phyloP scores from a whole-genome alignment of 345 rosid species.

The Atalantia buxifolia region DNA sequence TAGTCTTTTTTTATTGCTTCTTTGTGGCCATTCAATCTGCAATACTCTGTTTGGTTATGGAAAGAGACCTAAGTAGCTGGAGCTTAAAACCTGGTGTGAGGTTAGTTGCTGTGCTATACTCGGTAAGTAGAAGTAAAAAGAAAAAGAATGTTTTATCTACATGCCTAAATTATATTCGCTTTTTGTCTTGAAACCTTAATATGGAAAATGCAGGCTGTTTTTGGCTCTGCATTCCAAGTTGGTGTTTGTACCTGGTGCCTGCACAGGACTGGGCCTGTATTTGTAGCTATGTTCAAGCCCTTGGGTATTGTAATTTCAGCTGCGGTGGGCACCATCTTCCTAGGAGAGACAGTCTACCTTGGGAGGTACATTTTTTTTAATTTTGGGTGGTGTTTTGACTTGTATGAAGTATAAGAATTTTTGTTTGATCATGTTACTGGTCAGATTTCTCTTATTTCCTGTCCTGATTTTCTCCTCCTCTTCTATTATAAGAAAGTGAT shows the following conservation, averaged over 20 bases:
- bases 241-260: conserved; percentile 61
- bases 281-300: conserved; percentile 71
- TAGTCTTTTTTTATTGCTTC: conserved; percentile 45
- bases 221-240: conserved; percentile 63
- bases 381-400: neutral
- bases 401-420: neutral
- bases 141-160: neutral
- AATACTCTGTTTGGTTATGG: conserved; percentile 28
- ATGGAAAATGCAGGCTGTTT: conserved; percentile 27
- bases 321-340: conserved; percentile 38
- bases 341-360: conserved; percentile 50
- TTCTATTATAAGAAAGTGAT: neutral
- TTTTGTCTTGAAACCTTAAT: neutral
- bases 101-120: conserved; percentile 36
- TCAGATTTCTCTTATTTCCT: neutral
- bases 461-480: neutral
- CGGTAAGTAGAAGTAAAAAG: conserved; percentile 27
- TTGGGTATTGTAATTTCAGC: conserved; percentile 53
- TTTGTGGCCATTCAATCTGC: conserved; percentile 53
- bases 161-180: neutral
- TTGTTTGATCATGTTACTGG: neutral
- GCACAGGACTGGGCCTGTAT: conserved; percentile 58
- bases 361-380: conserved; percentile 39
- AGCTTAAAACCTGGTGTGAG: conserved; percentile 32
- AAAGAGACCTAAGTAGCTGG: conserved; percentile 38